phyloP scores from a whole-genome alignment of 805 yeast genomes.

The Saccharomycopsis babjevae region DNA sequence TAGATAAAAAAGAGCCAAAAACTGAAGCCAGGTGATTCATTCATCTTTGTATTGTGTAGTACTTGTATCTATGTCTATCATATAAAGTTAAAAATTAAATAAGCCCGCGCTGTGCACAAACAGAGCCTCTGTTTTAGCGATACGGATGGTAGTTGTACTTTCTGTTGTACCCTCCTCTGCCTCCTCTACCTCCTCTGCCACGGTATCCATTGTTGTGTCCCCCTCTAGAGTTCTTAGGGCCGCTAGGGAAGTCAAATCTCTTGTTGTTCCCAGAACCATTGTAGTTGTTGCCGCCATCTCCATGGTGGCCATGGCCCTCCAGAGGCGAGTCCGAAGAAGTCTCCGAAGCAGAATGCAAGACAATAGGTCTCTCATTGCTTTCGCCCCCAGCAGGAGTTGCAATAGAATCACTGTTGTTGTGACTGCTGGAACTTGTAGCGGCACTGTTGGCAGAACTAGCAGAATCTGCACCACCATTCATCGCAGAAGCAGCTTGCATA shows the following conservation, averaged over 20 bases:
- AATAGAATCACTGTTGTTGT: neutral
- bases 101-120: neutral
- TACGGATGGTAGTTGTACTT: slow-evolving; percentile 27
- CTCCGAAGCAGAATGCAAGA: slow-evolving; percentile 13
- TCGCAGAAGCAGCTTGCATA: neutral
- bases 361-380: slow-evolving; percentile 10
- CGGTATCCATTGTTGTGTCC: slow-evolving; percentile 1
- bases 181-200: slow-evolving; percentile 4
- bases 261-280: neutral
- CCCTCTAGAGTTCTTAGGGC: slow-evolving; percentile 11
- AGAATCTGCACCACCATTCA: neutral
- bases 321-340: neutral
- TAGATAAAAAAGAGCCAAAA: neutral
- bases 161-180: slow-evolving; percentile 10
- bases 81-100: neutral
- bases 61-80: neutral
- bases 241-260: slow-evolving; percentile 5
- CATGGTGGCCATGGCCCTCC: neutral
- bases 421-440: neutral
- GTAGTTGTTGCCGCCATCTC: neutral
- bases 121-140: slow-evolving; percentile 9
- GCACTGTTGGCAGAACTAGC: neutral
- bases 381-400: neutral
- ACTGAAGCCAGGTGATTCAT: neutral
- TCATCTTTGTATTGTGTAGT: neutral